phyloP scores from a whole-genome alignment of 2,329 filamentous ascomycete genomes.

The Keithomyces neogunnii region DNA sequence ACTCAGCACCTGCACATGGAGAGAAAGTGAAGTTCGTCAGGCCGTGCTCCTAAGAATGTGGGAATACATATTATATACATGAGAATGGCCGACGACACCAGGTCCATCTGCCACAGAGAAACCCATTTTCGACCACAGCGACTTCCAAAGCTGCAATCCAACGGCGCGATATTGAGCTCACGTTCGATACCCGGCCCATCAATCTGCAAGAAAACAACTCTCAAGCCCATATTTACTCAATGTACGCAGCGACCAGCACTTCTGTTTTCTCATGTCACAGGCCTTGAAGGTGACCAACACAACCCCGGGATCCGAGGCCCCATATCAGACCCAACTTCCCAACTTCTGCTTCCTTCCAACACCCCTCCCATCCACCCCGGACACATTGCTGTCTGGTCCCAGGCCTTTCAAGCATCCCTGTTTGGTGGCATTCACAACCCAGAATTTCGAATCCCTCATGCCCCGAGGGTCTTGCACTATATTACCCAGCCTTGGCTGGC shows the following conservation, averaged over 20 bases:
- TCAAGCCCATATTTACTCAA: not conserved
- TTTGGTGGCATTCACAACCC: constrained; percentile 4
- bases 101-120: too few species aligned
- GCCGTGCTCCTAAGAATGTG: too few species aligned
- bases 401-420: constrained; percentile 1
- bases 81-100: too few species aligned
- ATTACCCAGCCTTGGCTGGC: constrained; percentile 2
- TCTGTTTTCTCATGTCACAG: not conserved
- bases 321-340: constrained; percentile 1
- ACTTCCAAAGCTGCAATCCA: too few species aligned
- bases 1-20: not conserved
- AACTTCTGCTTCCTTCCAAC: not conserved
- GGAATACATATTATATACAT: too few species aligned
- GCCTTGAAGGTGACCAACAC: not conserved
- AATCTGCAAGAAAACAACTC: too few species aligned
- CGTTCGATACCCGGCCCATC: too few species aligned
- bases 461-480: constrained; percentile 1
- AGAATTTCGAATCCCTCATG: constrained; percentile 6
- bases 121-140: too few species aligned
- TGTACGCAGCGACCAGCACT: not conserved
- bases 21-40: not conserved
- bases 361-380: constrained; percentile 6
- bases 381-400: constrained; percentile 1
- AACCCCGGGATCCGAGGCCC: constrained; percentile 5
- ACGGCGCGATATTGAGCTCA: too few species aligned